Conservation (phyloP, 805 yeast species). For the Yarrowia sp. region DNA sequence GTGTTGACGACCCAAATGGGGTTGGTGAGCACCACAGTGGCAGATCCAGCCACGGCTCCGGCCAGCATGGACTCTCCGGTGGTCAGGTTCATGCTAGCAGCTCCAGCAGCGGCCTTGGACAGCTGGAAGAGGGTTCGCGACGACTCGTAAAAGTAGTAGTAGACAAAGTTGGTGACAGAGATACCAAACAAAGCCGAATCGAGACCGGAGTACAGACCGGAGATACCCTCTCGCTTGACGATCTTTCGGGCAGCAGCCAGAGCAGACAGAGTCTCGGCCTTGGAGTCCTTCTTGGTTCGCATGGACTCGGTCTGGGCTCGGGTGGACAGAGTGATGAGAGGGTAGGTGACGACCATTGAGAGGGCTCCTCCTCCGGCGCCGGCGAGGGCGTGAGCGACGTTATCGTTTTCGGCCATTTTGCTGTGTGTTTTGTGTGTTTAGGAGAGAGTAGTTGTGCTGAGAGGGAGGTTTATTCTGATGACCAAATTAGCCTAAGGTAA, state of each 20-base stretch:
- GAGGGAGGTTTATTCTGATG: slow-evolving; percentile 3
- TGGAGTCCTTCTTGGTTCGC: slow-evolving; percentile 33
- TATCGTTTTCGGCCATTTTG: slow-evolving; percentile 34
- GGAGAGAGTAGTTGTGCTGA: not conserved
- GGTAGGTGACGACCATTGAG: slow-evolving; percentile 84
- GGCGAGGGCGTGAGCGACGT: slow-evolving; percentile 82
- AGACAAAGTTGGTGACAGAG: slow-evolving; percentile 79
- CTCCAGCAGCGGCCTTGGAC: slow-evolving; percentile 29
- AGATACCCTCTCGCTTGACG: slow-evolving; percentile 56
- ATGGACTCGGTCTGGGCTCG: slow-evolving; percentile 71
- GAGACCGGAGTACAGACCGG: slow-evolving; percentile 77
- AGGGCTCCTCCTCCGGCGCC: slow-evolving; percentile 94
- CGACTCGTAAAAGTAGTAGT: slow-evolving; percentile 86
- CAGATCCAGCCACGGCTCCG: slow-evolving; percentile 84
- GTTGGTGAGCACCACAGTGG: slow-evolving; percentile 77
- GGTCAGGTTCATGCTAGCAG: slow-evolving; percentile 45
- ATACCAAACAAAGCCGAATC: slow-evolving; percentile 87
- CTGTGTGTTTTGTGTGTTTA: not conserved
- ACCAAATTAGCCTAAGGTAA: not conserved
- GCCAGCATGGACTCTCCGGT: slow-evolving; percentile 69
- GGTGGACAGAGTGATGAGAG: slow-evolving; percentile 81
- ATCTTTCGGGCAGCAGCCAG: slow-evolving; percentile 48
- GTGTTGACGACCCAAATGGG: slow-evolving; percentile 97
- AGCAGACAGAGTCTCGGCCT: slow-evolving; percentile 33
- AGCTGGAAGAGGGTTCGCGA: slow-evolving; percentile 42